phyloP scores from a whole-genome alignment of 2,329 filamentous ascomycete genomes.

The Chaetomiaceae sp. region DNA sequence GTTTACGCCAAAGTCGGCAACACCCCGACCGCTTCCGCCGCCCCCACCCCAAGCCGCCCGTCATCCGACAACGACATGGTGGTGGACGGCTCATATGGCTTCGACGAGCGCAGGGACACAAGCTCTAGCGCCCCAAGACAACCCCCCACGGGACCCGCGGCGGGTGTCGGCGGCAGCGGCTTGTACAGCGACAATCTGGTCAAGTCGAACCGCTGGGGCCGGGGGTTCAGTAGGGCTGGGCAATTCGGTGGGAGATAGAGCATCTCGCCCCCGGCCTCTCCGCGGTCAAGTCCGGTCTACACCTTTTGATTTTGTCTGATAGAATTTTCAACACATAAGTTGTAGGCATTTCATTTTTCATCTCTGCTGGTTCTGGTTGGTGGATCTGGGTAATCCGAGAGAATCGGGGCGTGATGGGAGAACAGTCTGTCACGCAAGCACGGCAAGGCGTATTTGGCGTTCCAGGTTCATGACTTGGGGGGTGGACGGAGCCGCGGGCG shows the following conservation, averaged over 20 bases:
- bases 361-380: not conserved
- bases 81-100: conserved; percentile 51
- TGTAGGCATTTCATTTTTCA: not conserved
- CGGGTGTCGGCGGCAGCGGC: conserved; percentile 24
- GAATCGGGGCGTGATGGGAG: not conserved
- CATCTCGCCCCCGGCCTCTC: not conserved
- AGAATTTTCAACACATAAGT: not conserved
- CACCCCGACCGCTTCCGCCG: conserved; percentile 30
- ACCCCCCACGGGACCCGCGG: conserved; percentile 11
- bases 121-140: conserved; percentile 24
- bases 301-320: no score
- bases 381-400: not conserved
- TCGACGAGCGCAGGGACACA: conserved; percentile 44
- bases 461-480: not conserved
- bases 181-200: conserved; percentile 48
- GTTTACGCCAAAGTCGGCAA: conserved; percentile 63
- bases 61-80: conserved; percentile 38
- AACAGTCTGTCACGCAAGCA: no score
- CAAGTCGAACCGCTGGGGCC: conserved; percentile 29
- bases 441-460: conserved; percentile 5
- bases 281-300: not conserved
- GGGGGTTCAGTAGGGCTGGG: conserved; percentile 14
- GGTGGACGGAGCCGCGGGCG: no score
- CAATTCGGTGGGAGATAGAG: conserved; percentile 1
- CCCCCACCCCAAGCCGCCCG: conserved; percentile 29